Conservation (phyloP, 2,329 filamentous ascomycete genomes). For the Trichoderma atrobrunneum region DNA sequence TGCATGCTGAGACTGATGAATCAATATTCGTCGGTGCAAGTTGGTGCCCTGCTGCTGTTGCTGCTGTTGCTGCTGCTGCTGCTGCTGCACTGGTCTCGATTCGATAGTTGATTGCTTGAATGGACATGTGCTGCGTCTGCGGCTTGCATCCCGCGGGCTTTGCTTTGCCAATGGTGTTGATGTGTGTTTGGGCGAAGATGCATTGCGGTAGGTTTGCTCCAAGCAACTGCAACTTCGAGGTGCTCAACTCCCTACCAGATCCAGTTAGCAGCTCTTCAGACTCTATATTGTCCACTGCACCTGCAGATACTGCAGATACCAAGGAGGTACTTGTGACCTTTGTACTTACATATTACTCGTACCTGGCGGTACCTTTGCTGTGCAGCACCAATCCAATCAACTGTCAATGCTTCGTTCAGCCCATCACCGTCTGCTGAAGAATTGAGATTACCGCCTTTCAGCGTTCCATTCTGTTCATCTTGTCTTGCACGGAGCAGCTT, state of each 20-base stretch:
- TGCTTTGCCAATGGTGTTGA: neutral
- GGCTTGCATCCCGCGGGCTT: neutral
- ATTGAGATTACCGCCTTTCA: neutral
- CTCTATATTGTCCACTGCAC: neutral
- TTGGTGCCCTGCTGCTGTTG: neutral
- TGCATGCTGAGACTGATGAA: neutral
- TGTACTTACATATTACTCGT: neutral
- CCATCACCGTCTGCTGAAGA: neutral
- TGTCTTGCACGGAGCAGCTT: slow-evolving; percentile 4
- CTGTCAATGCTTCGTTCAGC: neutral
- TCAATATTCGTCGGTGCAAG: neutral
- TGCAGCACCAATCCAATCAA: neutral
- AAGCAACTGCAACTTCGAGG: neutral
- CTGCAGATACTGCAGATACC: neutral
- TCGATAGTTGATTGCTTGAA: neutral
- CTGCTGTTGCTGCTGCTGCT: too few species aligned
- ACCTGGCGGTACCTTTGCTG: too few species aligned
- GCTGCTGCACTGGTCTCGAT: neutral
- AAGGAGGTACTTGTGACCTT: neutral
- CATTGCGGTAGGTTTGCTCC: neutral
- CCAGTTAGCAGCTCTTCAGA: neutral
- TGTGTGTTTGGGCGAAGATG: neutral
- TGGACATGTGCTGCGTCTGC: neutral
- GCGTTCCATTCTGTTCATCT: neutral
- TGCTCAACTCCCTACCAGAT: neutral